These are phyloP conservation scores for Fusarium sp. DNA, from an alignment of 2,329 filamentous ascomycete species.

Conservation along the genomic window DNA sequence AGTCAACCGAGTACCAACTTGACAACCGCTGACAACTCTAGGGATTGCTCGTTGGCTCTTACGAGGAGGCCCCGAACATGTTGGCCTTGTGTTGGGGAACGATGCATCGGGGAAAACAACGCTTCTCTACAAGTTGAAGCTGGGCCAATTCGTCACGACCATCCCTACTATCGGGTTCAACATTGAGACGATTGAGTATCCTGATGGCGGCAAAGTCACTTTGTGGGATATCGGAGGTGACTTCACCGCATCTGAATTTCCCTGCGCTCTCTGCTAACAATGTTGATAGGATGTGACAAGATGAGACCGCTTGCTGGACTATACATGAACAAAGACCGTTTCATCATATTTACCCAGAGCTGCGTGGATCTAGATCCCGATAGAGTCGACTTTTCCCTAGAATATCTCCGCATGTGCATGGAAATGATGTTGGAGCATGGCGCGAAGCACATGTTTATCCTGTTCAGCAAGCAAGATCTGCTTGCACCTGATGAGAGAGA, in stretches of 20 bases:
- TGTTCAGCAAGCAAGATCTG: constrained; percentile 50
- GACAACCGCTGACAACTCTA: constrained; percentile 11
- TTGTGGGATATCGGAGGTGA: constrained; percentile 49
- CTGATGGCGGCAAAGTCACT: constrained; percentile 34
- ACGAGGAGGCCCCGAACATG: constrained; percentile 30
- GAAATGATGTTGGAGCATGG: constrained; percentile 34
- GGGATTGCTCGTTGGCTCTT: constrained; percentile 42
- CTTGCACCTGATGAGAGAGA: constrained; percentile 35
- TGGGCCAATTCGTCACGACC: constrained; percentile 91
- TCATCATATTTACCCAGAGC: constrained; percentile 47
- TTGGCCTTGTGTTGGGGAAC: constrained; percentile 38
- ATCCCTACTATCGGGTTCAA: constrained; percentile 97
- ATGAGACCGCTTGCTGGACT: constrained; percentile 45
- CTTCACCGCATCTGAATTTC: neutral
- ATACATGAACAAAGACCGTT: constrained; percentile 43
- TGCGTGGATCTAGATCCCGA: constrained; percentile 41
- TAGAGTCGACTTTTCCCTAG: constrained; percentile 43
- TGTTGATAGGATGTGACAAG: constrained; percentile 41
- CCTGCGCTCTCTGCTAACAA: neutral
- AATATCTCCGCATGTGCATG: constrained; percentile 42
- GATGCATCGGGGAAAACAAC: constrained; percentile 75
- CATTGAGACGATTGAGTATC: constrained; percentile 75
- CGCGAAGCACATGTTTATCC: constrained; percentile 44
- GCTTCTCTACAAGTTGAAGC: constrained; percentile 82
- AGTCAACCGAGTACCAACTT: neutral